Evolutionary conservation across 2,329 filamentous ascomycete genomes (phyloP).

Genomic region (Claviceps digitariae): DNA sequence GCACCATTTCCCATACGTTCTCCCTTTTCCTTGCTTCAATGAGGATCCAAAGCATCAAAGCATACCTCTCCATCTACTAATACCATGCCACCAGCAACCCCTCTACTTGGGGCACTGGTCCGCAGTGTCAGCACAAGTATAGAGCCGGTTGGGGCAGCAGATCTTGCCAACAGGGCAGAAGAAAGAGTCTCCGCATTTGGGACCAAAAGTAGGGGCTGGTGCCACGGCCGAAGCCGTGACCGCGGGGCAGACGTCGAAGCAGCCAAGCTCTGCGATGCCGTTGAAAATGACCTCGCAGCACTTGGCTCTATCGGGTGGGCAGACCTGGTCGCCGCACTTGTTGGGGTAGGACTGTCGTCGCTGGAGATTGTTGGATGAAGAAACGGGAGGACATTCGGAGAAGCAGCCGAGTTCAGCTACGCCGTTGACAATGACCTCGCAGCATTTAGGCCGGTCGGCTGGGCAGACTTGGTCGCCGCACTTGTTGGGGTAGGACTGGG

Average conservation of each 20-base stretch:
- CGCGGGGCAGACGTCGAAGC: no score
- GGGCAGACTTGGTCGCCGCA: background rate
- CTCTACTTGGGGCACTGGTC: background rate
- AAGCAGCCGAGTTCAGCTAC: background rate
- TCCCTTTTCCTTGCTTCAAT: no score
- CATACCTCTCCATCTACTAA: no score
- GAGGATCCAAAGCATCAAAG: no score
- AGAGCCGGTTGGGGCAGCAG: background rate
- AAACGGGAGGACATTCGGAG: background rate
- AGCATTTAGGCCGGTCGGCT: background rate
- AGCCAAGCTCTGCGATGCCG: background rate
- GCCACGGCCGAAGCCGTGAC: no score
- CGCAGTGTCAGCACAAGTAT: background rate
- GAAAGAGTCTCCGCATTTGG: background rate
- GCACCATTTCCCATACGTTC: no score
- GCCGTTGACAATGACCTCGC: background rate
- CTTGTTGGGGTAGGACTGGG: background rate
- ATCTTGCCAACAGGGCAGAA: background rate
- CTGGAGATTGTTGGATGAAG: background rate
- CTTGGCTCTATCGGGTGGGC: background rate
- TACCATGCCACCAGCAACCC: no score
- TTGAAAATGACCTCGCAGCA: background rate
- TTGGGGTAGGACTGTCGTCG: background rate
- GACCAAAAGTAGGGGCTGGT: background rate
- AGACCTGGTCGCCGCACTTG: background rate